Conservation (phyloP, 1,139 yeast species). For the Yamadazyma triangularis region DNA sequence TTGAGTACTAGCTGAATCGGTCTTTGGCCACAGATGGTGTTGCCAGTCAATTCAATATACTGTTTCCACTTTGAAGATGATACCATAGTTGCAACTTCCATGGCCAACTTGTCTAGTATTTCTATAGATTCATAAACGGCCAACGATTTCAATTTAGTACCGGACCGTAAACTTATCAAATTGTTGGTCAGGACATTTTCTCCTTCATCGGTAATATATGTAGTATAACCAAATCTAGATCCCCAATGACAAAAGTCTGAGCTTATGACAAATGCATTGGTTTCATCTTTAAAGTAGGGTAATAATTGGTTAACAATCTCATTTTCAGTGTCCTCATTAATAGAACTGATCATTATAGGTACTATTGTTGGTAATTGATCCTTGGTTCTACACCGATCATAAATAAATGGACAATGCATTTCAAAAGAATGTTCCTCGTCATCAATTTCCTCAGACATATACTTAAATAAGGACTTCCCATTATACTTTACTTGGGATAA, state of each 20-base stretch:
- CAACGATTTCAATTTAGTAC: neutral
- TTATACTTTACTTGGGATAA: conserved; percentile 2
- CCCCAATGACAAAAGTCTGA: conserved; percentile 99
- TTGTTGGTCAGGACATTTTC: neutral
- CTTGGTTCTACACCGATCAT: conserved; percentile 25
- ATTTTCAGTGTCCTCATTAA: conserved; percentile 41
- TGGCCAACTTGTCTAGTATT: conserved; percentile 62
- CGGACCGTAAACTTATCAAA: neutral
- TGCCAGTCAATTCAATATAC: conserved; percentile 67
- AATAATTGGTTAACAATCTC: conserved; percentile 45
- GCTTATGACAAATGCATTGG: conserved; percentile 72
- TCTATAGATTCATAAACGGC: conserved; percentile 64
- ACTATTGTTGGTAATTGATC: conserved; percentile 46
- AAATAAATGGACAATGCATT: conserved; percentile 84
- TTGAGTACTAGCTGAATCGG: conserved; percentile 67
- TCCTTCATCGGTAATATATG: conserved; percentile 35
- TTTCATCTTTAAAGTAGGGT: conserved; percentile 52
- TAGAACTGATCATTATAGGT: conserved; percentile 77
- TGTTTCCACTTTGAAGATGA: conserved; percentile 59
- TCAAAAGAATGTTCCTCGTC: conserved; percentile 91
- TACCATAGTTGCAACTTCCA: conserved; percentile 49
- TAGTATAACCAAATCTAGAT: conserved; percentile 64
- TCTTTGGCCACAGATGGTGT: conserved; percentile 91
- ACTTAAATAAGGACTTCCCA: conserved; percentile 32
- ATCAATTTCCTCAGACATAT: conserved; percentile 61